Percentiles rank a stretch among this genome's conserved stretches.
These are phyloP conservation scores for Phytopythium chamaehyphon DNA, from an alignment of 352 stramenopile species.

Conservation along the genomic window DNA sequence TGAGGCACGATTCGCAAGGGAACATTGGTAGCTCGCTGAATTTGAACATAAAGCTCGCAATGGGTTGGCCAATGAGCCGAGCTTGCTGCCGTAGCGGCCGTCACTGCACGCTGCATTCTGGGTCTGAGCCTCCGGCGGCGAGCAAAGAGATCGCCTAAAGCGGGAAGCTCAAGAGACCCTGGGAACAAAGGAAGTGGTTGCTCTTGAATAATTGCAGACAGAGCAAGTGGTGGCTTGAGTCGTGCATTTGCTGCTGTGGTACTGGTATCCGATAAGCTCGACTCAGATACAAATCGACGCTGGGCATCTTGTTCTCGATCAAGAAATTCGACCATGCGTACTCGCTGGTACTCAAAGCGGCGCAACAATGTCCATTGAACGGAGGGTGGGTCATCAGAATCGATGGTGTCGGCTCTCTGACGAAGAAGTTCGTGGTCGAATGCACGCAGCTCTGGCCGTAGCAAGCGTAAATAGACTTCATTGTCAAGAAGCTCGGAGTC, in stretches of 20 bases:
- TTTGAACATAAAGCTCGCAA: slow-evolving; percentile 80
- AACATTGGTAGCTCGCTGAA: slow-evolving; percentile 76
- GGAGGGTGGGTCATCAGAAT: slow-evolving; percentile 10
- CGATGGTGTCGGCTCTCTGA: slow-evolving; percentile 33
- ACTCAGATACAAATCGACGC: slow-evolving; percentile 5
- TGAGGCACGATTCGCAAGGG: slow-evolving; percentile 42
- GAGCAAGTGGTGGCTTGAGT: slow-evolving; percentile 5
- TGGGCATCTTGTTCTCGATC: slow-evolving; percentile 39
- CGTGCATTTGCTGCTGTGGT: background rate
- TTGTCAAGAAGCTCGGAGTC: slow-evolving; percentile 60
- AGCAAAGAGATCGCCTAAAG: slow-evolving; percentile 50
- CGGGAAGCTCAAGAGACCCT: slow-evolving; percentile 55
- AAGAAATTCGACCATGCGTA: slow-evolving; percentile 65
- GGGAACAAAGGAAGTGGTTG: slow-evolving; percentile 76
- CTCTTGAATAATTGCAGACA: slow-evolving; percentile 82
- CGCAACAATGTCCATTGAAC: slow-evolving; percentile 37
- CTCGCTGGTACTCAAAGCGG: slow-evolving; percentile 33
- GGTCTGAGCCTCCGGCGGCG: slow-evolving; percentile 47
- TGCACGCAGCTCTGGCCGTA: slow-evolving; percentile 54
- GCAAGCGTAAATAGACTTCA: slow-evolving; percentile 48
- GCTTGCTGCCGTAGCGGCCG: slow-evolving; percentile 5
- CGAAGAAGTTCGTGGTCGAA: slow-evolving; percentile 48
- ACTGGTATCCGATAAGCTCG: background rate
- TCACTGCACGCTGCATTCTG: slow-evolving; percentile 14
- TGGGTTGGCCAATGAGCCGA: slow-evolving; percentile 52